Percentiles rank a stretch among this genome's conserved stretches.
phyloP scores from a whole-genome alignment of 176 grass and related monocot species.

The sorghum (Sorghum bicolor) region Sorghum_bicolor_NCBIv3 NC_012879.2:18284501-18285000 shows the following conservation, averaged over 20 bases:
- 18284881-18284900: background rate
- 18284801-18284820: constrained; percentile 80
- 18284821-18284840: constrained; percentile 87
- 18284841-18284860: constrained; percentile 80
- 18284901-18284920: background rate
- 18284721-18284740: constrained; percentile 29
- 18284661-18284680: constrained; percentile 28
- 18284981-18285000: background rate
- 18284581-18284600: constrained; percentile 79
- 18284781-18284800: constrained; percentile 64
- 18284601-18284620: constrained; percentile 60
- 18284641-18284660: constrained; percentile 33
- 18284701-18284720: constrained; percentile 64
- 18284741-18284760: constrained; percentile 42
- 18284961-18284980: constrained; percentile 16
- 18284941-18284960: background rate
- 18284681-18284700: constrained; percentile 71
- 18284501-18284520: constrained; percentile 73
- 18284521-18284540: constrained; percentile 94
- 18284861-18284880: background rate
- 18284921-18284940: background rate
- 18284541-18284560: constrained; percentile 52
- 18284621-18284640: constrained; percentile 53
- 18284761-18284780: constrained; percentile 20
- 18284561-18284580: constrained; percentile 70